A percentile compares a stretch with the other conserved stretches of the same genome.
phyloP scores from a whole-genome alignment of 129 eudicot genomes.

The Flaveria linearis region DNA sequence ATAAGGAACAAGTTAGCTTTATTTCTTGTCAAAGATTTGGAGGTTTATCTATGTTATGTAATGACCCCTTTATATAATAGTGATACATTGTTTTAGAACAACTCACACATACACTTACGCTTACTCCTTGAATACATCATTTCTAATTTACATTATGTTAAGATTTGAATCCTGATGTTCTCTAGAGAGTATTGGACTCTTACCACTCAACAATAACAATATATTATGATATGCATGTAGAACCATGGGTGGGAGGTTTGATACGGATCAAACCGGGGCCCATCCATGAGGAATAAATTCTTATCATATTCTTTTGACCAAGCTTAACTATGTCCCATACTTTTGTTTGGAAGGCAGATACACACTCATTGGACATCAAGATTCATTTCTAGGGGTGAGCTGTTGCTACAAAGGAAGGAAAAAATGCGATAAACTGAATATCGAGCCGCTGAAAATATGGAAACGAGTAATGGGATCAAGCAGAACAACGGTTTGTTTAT shows the following conservation, averaged over 20 bases:
- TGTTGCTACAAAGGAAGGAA: not conserved
- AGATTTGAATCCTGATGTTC: too few species aligned
- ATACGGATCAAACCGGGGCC: constrained; percentile 40
- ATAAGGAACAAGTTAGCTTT: constrained; percentile 28
- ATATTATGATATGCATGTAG: constrained; percentile 24
- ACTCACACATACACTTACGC: too few species aligned
- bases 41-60: constrained; percentile 29
- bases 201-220: not conserved
- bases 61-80: constrained; percentile 23
- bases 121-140: too few species aligned
- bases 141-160: too few species aligned
- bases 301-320: constrained; percentile 39
- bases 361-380: constrained; percentile 18
- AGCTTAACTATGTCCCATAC: constrained; percentile 34
- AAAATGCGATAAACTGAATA: not conserved
- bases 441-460: not conserved
- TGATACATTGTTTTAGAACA: too few species aligned
- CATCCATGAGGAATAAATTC: constrained; percentile 45
- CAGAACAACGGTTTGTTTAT: not conserved
- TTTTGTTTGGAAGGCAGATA: constrained; percentile 32
- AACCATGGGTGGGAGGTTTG: constrained; percentile 22
- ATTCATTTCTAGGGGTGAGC: constrained; percentile 3
- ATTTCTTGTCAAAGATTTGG: constrained; percentile 44
- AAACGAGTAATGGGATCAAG: not conserved
- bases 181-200: too few species aligned